phyloP scores from a whole-genome alignment of 2,329 filamentous ascomycete genomes.

The Ceratocystis eucalypticola region DNA sequence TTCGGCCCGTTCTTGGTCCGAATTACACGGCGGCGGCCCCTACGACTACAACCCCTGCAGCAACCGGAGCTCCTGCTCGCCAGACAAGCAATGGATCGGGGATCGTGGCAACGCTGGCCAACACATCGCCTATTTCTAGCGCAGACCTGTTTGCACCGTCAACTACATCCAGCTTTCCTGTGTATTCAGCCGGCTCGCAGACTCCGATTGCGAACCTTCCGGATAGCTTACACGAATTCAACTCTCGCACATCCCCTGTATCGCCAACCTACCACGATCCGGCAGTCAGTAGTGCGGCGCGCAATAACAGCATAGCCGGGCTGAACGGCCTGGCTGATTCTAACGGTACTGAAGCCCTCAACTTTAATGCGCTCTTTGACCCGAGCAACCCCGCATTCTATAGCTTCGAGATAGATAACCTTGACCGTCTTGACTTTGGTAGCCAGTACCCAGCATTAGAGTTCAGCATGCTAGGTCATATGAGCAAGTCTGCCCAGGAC shows the following conservation, averaged over 20 bases:
- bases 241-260: slow-evolving; percentile 56
- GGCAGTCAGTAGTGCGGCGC: slow-evolving; percentile 15
- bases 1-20: slow-evolving; percentile 70
- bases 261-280: slow-evolving; percentile 54
- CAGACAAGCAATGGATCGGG: not conserved
- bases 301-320: slow-evolving; percentile 36
- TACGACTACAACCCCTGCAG: not conserved
- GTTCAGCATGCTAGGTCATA: slow-evolving; percentile 91
- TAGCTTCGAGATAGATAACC: slow-evolving; percentile 87
- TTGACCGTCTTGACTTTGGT: slow-evolving; percentile 60
- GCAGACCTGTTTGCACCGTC: slow-evolving; percentile 37
- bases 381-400: slow-evolving; percentile 84
- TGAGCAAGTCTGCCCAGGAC: slow-evolving; percentile 40
- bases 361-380: slow-evolving; percentile 60
- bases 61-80: not conserved
- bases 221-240: slow-evolving; percentile 39
- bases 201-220: slow-evolving; percentile 33
- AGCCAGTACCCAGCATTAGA: slow-evolving; percentile 93
- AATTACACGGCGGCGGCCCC: slow-evolving; percentile 48
- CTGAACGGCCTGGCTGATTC: slow-evolving; percentile 36
- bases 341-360: slow-evolving; percentile 37
- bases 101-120: slow-evolving; percentile 33
- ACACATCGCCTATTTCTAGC: slow-evolving; percentile 30
- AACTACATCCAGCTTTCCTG: slow-evolving; percentile 36
- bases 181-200: slow-evolving; percentile 36